Evolutionary conservation across 768 basidiomycete species (phyloP), one percentile per base, ranked within the genome.

Genomic region (Pleurotus citrinopileatus): DNA sequence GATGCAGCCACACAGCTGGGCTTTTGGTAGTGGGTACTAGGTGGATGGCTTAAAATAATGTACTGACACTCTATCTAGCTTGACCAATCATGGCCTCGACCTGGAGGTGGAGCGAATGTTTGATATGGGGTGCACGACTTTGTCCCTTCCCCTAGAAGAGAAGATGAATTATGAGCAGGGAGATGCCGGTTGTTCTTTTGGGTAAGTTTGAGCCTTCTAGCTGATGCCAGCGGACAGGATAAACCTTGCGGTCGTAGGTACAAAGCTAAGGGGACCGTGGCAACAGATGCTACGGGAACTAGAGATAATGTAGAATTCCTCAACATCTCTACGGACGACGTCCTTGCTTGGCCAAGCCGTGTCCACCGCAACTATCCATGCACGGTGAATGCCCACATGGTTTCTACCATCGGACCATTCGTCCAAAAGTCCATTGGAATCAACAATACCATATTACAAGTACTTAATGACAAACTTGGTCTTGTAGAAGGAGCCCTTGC

Each of bases 271-370:
- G 87, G 86, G 1, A 79, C 79, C 0, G 83, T 79, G 55, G 83
- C 82, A 2, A 79, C 82, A 3, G 84, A 89, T 60, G 78, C 80
- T n/a, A 71, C 70, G 8, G 87, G 86, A 36, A 74, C 75, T 38
- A 59, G 64, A 15, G 86, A 88, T 61, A 75, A 74, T 0, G 73
- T 76, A 2, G 84, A 88, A 61, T 87, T 86, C 64, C 70, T 88
- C 55, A 87, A 87, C 60, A 65, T 88, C 28, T 72, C 86, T 0
- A 86, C 86, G 62, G 86, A 90, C 60, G 87, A 90, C 57, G 83
- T 75, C 0, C 63, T 89, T 0, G 76, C 82, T 0, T 87, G 77
- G 70, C 87, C 87, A 0, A 57, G 65, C 0, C 68, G 75, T n/a
- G 73, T 71, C 5, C 77, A 80, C 22, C 75, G 84, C 20, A 71